A percentile compares a stretch with the other conserved stretches of the same genome.
phyloP scores from a whole-genome alignment of 2,329 filamentous ascomycete species.

The Albophoma yamanashiensis region DNA sequence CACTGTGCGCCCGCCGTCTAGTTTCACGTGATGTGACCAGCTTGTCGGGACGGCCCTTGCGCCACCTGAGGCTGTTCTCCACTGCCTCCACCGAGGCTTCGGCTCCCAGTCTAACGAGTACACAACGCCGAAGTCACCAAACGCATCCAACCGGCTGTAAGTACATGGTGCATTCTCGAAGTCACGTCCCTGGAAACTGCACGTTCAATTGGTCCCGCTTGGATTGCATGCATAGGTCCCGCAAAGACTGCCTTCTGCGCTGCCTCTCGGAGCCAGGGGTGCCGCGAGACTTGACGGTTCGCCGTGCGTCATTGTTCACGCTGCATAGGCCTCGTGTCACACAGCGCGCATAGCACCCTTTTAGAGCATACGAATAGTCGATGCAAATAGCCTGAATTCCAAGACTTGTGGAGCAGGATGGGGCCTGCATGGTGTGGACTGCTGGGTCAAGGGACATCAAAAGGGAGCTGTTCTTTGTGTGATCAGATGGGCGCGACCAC shows the following conservation, averaged over 20 bases:
- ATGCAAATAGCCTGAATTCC: no score
- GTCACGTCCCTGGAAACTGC: not conserved
- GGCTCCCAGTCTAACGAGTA: not conserved
- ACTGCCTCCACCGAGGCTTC: not conserved
- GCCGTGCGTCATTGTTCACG: not conserved
- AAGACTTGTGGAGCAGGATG: no score
- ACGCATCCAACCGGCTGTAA: not conserved
- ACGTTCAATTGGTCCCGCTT: not conserved
- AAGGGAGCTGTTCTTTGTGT: no score
- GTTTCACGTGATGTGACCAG: not conserved
- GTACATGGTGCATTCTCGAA: not conserved
- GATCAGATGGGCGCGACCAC: no score
- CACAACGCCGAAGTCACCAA: not conserved
- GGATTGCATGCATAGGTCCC: not conserved
- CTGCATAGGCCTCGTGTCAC: not conserved
- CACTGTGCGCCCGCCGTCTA: not conserved
- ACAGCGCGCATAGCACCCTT: no score
- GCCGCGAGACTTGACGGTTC: not conserved
- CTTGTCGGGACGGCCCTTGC: constrained; percentile 1
- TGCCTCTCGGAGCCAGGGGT: not conserved
- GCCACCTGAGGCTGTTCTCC: not conserved
- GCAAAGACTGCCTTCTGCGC: not conserved
- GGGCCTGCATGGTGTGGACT: no score
- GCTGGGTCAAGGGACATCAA: no score
- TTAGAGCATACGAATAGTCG: no score